Evolutionary conservation across 345 rosid species (phyloP).

Genomic region (Schrenkiella parvula): DNA sequence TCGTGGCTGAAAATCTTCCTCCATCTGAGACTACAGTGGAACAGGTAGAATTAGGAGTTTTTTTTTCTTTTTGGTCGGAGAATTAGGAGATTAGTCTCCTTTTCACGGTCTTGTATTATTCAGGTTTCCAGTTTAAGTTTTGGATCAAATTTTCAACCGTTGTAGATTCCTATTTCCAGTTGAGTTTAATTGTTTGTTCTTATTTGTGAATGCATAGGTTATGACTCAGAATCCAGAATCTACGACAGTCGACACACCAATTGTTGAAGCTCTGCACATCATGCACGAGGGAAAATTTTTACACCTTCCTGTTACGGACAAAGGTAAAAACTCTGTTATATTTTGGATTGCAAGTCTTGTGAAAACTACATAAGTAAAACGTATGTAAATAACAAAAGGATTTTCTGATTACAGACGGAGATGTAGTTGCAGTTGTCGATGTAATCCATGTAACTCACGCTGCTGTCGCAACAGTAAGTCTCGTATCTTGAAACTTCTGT

Average conservation of each 20-base stretch:
- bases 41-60: constrained; percentile 46
- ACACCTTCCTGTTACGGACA: constrained; percentile 91
- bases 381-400: constrained; percentile 21
- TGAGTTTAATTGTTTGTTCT: not conserved
- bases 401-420: constrained; percentile 61
- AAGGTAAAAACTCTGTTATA: constrained; percentile 43
- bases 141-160: not conserved
- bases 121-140: not conserved
- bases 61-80: not conserved
- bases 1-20: constrained; percentile 73
- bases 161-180: not conserved
- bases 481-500: not conserved
- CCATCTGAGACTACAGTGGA: constrained; percentile 74
- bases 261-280: constrained; percentile 90
- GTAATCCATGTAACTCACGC: constrained; percentile 92
- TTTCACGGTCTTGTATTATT: not conserved
- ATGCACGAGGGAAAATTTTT: constrained; percentile 98
- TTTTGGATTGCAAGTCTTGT: not conserved
- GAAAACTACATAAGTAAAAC: not conserved
- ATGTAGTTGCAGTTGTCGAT: constrained; percentile 74
- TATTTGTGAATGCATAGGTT: constrained; percentile 46
- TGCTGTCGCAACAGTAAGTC: constrained; percentile 90
- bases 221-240: constrained; percentile 99
- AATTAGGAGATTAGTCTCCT: constrained; percentile 3
- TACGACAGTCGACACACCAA: constrained; percentile 78